phyloP scores from a whole-genome alignment of 305 asterid species.

The Solanum aculeatissimum region DNA sequence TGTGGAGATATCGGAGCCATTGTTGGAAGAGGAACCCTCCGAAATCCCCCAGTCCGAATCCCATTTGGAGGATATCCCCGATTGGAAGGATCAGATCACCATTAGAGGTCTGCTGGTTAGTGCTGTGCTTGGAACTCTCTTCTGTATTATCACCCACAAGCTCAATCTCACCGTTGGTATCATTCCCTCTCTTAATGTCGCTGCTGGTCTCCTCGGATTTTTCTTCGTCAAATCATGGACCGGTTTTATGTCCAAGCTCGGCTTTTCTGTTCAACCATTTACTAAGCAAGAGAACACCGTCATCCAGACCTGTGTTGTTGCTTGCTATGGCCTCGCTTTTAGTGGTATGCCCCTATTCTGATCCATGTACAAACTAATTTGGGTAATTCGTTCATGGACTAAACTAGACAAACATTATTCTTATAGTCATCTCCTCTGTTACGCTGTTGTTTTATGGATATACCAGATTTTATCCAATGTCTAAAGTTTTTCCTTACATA shows the following conservation, averaged over 20 bases:
- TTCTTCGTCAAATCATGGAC: constrained; percentile 88
- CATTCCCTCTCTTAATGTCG: constrained; percentile 84
- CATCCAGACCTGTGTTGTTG: constrained; percentile 92
- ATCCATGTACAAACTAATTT: not conserved
- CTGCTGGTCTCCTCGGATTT: constrained; percentile 89
- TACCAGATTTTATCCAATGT: not conserved
- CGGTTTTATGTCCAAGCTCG: constrained; percentile 41
- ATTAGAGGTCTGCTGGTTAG: constrained; percentile 72
- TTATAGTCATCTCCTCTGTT: not conserved
- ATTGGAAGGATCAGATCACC: constrained; percentile 90
- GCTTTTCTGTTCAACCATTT: constrained; percentile 45
- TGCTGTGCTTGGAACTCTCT: constrained; percentile 70
- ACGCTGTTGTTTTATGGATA: not conserved
- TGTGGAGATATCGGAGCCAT: constrained; percentile 50
- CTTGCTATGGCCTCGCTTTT: constrained; percentile 91
- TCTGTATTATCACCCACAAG: constrained; percentile 90
- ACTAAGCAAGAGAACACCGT: constrained; percentile 96
- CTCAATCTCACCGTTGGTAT: constrained; percentile 90
- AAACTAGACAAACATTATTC: not conserved
- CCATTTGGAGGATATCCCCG: constrained; percentile 32
- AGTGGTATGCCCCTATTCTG: constrained; percentile 36
- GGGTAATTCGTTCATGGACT: not conserved
- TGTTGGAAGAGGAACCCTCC: constrained; percentile 16
- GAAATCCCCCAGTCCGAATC: not conserved
- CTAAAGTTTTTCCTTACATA: not conserved